These are phyloP conservation scores for Solanum habrochaites DNA, from an alignment of 257 asterid genomes.

Conservation along the genomic window DNA sequence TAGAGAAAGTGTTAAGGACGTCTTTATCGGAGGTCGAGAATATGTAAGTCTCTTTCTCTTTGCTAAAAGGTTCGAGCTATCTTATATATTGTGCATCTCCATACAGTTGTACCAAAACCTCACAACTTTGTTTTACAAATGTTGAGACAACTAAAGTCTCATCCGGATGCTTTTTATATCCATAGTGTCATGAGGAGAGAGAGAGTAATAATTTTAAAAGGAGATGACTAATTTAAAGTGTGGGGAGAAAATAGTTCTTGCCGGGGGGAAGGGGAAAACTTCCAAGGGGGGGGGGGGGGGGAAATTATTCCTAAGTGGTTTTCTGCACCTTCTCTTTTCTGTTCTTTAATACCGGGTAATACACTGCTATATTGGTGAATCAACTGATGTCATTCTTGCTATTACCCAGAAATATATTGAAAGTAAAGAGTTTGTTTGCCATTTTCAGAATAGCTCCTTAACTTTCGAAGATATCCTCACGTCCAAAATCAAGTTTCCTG, in stretches of 20 bases:
- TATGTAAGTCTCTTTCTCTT: constrained; percentile 44
- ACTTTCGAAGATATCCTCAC: neutral
- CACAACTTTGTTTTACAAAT: neutral
- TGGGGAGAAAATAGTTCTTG: neutral
- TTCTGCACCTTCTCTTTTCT: neutral
- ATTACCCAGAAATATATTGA: neutral
- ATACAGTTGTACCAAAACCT: neutral
- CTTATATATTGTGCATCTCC: neutral
- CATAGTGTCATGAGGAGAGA: neutral
- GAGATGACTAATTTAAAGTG: neutral
- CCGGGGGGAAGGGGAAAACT: neutral
- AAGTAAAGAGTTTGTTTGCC: neutral
- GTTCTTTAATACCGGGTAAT: neutral
- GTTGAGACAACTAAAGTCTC: neutral
- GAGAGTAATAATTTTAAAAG: neutral
- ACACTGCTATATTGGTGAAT: neutral
- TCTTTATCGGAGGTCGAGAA: constrained; percentile 83
- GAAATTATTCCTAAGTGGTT: neutral
- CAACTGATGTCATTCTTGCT: neutral
- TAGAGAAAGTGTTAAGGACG: constrained; percentile 85
- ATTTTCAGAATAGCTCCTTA: neutral
- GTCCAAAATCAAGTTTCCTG: neutral
- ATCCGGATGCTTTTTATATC: neutral
- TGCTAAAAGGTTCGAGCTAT: neutral
- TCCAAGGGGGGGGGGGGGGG: neutral